Evolutionary conservation across 768 basidiomycete genomes (phyloP).

Genomic region (Lentinus brumalis): DNA sequence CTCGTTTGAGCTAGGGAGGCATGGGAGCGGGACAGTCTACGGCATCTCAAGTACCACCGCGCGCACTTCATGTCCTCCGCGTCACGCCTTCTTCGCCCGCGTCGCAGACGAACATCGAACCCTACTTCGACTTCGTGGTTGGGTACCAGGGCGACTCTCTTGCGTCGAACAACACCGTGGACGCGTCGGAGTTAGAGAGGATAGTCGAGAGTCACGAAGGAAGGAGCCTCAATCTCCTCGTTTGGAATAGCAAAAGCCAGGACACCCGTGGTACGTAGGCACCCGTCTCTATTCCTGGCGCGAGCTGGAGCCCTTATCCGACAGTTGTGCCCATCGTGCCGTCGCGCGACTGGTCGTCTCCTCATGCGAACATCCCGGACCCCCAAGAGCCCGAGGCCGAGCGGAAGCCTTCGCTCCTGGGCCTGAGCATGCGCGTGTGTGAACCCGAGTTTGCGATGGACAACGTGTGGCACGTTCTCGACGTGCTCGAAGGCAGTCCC

Average conservation of each 20-base stretch:
- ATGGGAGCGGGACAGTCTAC: constrained; percentile 83
- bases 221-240: constrained; percentile 63
- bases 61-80: constrained; percentile 83
- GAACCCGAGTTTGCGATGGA: constrained; percentile 86
- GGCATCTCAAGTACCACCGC: constrained; percentile 50
- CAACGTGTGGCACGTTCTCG: constrained; percentile 97
- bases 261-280: constrained; percentile 62
- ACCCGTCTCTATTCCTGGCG: neutral
- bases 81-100: constrained; percentile 91
- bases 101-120: constrained; percentile 79
- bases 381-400: constrained; percentile 42
- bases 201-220: constrained; percentile 86
- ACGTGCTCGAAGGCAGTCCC: constrained; percentile 94
- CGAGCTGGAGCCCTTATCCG: neutral
- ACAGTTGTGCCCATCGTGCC: constrained; percentile 84
- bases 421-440: constrained; percentile 92
- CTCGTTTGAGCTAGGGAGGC: neutral
- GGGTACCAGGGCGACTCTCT: constrained; percentile 74
- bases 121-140: constrained; percentile 96
- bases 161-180: constrained; percentile 54
- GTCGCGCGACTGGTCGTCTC: constrained; percentile 74
- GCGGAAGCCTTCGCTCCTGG: constrained; percentile 85
- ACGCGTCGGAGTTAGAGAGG: constrained; percentile 70
- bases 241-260: constrained; percentile 84
- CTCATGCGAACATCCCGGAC: constrained; percentile 40